Percentiles rank a stretch among this genome's conserved stretches.
Conservation (phyloP, 768 basidiomycete species). For the Russula dissimulans region DNA sequence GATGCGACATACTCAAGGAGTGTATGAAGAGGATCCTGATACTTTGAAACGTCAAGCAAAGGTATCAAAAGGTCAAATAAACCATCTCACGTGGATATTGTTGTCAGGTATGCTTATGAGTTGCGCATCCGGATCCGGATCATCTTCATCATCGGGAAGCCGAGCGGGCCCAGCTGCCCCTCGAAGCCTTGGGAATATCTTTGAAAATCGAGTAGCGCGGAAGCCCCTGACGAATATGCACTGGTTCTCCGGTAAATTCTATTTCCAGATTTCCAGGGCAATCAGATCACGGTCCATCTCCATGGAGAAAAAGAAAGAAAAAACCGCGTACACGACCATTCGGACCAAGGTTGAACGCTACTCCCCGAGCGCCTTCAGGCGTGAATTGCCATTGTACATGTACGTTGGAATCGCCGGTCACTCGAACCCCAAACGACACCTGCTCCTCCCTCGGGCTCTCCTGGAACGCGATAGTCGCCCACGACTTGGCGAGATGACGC, state of each 20-base stretch:
- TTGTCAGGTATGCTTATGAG: too few species aligned
- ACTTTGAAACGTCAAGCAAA: too few species aligned
- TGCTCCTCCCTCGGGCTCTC: neutral
- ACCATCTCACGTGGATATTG: too few species aligned
- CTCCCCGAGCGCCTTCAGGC: neutral
- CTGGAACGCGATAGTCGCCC: neutral
- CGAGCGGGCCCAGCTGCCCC: neutral
- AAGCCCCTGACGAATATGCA: neutral
- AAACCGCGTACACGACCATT: neutral
- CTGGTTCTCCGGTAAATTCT: neutral
- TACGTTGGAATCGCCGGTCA: neutral
- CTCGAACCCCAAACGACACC: neutral
- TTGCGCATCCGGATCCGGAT: too few species aligned
- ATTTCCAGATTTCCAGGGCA: neutral
- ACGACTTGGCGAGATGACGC: neutral
- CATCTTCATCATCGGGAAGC: too few species aligned
- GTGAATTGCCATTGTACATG: neutral
- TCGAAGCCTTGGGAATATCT: neutral
- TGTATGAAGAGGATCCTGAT: too few species aligned
- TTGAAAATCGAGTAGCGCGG: neutral
- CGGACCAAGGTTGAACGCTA: neutral
- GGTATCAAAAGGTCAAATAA: too few species aligned
- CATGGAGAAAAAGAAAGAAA: too few species aligned
- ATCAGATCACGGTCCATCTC: neutral
- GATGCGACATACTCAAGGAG: too few species aligned